Conservation (phyloP, 805 yeast species). For the Kuraishia hungarica region DNA sequence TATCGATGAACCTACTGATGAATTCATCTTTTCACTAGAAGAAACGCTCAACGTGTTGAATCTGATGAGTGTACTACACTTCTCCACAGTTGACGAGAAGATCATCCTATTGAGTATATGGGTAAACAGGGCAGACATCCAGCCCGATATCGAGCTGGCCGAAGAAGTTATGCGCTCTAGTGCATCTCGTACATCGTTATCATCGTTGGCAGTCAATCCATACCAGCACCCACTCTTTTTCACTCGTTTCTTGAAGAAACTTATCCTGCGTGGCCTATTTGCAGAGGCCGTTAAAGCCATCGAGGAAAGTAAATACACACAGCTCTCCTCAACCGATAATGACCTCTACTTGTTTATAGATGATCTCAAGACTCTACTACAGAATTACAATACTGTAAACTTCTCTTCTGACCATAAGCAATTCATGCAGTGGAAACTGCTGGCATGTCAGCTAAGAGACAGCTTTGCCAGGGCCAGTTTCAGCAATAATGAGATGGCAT, state of each 20-base stretch:
- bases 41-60: constrained; percentile 45
- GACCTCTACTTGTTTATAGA: constrained; percentile 27
- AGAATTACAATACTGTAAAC: constrained; percentile 26
- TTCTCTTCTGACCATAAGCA: constrained; percentile 28
- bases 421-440: constrained; percentile 41
- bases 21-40: constrained; percentile 19
- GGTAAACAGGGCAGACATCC: constrained; percentile 64
- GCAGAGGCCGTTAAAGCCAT: constrained; percentile 44
- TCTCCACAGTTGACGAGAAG: constrained; percentile 30
- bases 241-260: constrained; percentile 47
- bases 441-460: constrained; percentile 42
- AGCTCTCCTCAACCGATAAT: constrained; percentile 17
- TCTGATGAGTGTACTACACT: constrained; percentile 47
- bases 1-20: constrained; percentile 9
- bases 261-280: constrained; percentile 55
- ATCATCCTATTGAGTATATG: constrained; percentile 44
- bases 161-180: constrained; percentile 28
- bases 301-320: constrained; percentile 31
- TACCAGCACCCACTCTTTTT: constrained; percentile 48
- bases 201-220: no score
- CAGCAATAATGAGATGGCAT: constrained; percentile 19
- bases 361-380: constrained; percentile 31
- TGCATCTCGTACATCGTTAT: constrained; percentile 26
- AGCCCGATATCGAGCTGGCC: constrained; percentile 46
- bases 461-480: constrained; percentile 17